These are phyloP conservation scores for Mycena indigotica DNA, from an alignment of 768 basidiomycete genomes.

Conservation along the genomic window DNA sequence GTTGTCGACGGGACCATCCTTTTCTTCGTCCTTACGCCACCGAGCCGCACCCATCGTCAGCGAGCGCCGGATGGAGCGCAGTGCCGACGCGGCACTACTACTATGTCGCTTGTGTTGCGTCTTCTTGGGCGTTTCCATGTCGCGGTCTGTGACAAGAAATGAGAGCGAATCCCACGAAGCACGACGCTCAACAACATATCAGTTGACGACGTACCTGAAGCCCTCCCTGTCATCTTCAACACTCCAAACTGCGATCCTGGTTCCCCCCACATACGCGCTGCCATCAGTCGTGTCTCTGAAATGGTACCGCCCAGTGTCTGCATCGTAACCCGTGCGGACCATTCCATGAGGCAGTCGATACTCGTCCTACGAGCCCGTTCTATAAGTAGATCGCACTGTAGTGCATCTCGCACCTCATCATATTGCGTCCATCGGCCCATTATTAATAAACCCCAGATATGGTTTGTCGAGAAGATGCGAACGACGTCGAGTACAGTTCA, in stretches of 20 bases:
- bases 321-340: conserved; percentile 56
- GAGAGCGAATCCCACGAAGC: neutral
- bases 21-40: conserved; percentile 7
- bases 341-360: conserved; percentile 55
- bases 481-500: no score
- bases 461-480: neutral
- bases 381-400: neutral
- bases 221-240: neutral
- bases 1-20: neutral
- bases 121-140: neutral
- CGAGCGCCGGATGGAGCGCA: conserved; percentile 15
- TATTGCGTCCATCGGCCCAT: conserved; percentile 25
- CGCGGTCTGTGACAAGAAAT: neutral
- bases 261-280: conserved; percentile 43
- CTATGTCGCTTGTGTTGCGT: neutral
- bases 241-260: conserved; percentile 48
- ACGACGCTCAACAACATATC: neutral
- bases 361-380: conserved; percentile 39
- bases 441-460: neutral
- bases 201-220: conserved; percentile 1
- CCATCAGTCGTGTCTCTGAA: conserved; percentile 42
- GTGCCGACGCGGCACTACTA: conserved; percentile 6
- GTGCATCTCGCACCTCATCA: conserved; percentile 14
- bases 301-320: conserved; percentile 48
- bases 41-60: conserved; percentile 10